A percentile compares a stretch with the other conserved stretches of the same genome.
Conservation (phyloP, 2,329 filamentous ascomycete genomes). For the Exserohilum rostratum region DNA sequence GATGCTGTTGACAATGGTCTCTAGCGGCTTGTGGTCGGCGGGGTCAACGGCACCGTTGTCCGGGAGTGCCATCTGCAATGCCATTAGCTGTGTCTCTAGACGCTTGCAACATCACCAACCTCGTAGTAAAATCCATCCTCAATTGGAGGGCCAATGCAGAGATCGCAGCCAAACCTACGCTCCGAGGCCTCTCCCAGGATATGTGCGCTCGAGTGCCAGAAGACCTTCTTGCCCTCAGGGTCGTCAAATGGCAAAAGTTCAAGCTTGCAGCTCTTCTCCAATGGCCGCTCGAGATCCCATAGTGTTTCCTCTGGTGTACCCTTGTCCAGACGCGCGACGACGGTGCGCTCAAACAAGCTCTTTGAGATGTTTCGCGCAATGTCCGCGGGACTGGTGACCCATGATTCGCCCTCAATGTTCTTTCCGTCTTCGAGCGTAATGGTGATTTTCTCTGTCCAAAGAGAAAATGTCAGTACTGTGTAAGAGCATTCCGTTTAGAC, state of each 20-base stretch:
- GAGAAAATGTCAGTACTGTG: conserved; percentile 21
- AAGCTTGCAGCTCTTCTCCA: conserved; percentile 86
- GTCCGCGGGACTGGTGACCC: conserved; percentile 86
- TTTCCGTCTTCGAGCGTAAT: conserved; percentile 76
- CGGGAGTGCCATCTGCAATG: conserved; percentile 72
- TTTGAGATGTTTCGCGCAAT: conserved; percentile 82
- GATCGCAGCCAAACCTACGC: conserved; percentile 84
- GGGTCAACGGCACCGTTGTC: conserved; percentile 73
- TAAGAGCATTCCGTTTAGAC: not conserved
- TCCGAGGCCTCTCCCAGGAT: conserved; percentile 95
- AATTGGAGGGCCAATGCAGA: conserved; percentile 92
- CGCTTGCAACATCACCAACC: conserved; percentile 12
- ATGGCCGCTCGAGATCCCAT: conserved; percentile 90
- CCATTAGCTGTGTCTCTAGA: conserved; percentile 10
- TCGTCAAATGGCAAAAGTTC: conserved; percentile 84
- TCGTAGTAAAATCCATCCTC: conserved; percentile 97
- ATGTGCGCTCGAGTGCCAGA: conserved; percentile 97
- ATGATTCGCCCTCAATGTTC: conserved; percentile 76
- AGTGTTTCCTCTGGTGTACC: conserved; percentile 73
- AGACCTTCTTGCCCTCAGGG: conserved; percentile 83
- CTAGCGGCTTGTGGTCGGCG: conserved; percentile 82
- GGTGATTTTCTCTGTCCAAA: conserved; percentile 65
- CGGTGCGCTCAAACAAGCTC: conserved; percentile 82
- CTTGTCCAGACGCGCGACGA: conserved; percentile 85
- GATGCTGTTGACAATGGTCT: conserved; percentile 78